Evolutionary conservation across 129 eudicot species (phyloP).

Genomic region (Flaveria ramosissima): DNA sequence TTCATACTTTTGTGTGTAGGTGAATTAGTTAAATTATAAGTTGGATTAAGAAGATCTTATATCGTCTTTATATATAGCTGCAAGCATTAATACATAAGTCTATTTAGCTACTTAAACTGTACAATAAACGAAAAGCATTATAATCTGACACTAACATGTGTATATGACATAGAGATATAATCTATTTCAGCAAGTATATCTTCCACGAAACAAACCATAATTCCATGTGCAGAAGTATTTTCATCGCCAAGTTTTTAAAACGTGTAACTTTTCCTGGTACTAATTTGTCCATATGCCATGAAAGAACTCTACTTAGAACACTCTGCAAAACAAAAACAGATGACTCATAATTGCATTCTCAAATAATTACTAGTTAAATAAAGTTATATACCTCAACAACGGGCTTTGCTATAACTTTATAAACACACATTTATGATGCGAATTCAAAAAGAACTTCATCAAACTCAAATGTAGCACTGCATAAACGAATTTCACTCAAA

Average conservation of each 20-base stretch:
- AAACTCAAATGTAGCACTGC: constrained; percentile 59
- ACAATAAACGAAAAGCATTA: not conserved
- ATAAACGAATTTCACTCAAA: too few species aligned
- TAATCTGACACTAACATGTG: constrained; percentile 47
- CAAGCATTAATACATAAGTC: constrained; percentile 18
- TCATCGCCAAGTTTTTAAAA: constrained; percentile 87
- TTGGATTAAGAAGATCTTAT: constrained; percentile 90
- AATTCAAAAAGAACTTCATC: constrained; percentile 82
- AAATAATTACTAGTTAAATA: not conserved
- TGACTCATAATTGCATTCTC: constrained; percentile 3
- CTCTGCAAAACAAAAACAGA: constrained; percentile 50
- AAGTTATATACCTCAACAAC: constrained; percentile 68
- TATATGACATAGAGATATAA: constrained; percentile 69
- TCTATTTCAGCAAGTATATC: constrained; percentile 72
- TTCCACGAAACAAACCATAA: constrained; percentile 97
- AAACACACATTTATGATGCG: constrained; percentile 95
- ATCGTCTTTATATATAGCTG: constrained; percentile 95
- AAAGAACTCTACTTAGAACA: constrained; percentile 87
- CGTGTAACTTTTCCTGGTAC: constrained; percentile 90
- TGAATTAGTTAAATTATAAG: constrained; percentile 39
- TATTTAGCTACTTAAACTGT: not conserved
- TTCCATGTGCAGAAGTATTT: constrained; percentile 89
- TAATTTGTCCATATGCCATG: constrained; percentile 97
- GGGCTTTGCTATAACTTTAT: constrained; percentile 93
- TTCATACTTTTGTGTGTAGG: too few species aligned